Evolutionary conservation across 805 yeast species (phyloP).

Genomic region (Zygosaccharomyces rouxii): DNA sequence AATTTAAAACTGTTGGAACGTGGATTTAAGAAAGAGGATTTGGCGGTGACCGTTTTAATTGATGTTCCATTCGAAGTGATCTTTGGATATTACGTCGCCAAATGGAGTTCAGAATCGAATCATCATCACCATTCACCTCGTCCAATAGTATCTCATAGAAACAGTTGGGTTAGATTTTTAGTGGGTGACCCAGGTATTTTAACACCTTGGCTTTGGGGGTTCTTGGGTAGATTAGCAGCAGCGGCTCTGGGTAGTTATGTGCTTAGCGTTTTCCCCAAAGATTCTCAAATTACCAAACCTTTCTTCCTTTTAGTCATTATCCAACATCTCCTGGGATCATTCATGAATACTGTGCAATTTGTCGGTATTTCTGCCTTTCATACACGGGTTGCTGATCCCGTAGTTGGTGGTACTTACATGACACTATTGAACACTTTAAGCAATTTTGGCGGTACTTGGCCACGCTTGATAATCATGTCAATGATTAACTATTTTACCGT

Average conservation of each 20-base stretch:
- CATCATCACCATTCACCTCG: conserved; percentile 5
- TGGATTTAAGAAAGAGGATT: conserved; percentile 89
- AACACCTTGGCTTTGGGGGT: conserved; percentile 87
- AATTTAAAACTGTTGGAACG: conserved; percentile 84
- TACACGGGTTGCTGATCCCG: conserved; percentile 91
- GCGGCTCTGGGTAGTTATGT: conserved; percentile 72
- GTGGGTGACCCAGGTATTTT: conserved; percentile 51
- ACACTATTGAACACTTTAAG: conserved; percentile 88
- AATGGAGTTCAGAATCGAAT: conserved; percentile 73
- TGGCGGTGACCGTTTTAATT: conserved; percentile 85
- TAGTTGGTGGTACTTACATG: conserved; percentile 97
- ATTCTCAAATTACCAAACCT: conserved; percentile 41
- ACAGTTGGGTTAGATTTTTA: conserved; percentile 12
- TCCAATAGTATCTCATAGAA: conserved; percentile 11
- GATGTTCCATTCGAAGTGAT: conserved; percentile 95
- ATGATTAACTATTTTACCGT: conserved; percentile 76
- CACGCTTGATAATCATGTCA: conserved; percentile 70
- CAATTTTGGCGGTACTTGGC: conserved; percentile 98
- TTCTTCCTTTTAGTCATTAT: conserved; percentile 70
- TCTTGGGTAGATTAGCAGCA: conserved; percentile 70
- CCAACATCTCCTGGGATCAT: conserved; percentile 81
- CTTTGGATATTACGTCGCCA: conserved; percentile 93
- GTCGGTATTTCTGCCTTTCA: conserved; percentile 94
- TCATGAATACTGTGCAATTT: conserved; percentile 93
- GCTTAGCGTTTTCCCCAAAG: conserved; percentile 65